Evolutionary conservation across 1,139 yeast genomes (phyloP).

Genomic region (Suhomyces kunorum): DNA sequence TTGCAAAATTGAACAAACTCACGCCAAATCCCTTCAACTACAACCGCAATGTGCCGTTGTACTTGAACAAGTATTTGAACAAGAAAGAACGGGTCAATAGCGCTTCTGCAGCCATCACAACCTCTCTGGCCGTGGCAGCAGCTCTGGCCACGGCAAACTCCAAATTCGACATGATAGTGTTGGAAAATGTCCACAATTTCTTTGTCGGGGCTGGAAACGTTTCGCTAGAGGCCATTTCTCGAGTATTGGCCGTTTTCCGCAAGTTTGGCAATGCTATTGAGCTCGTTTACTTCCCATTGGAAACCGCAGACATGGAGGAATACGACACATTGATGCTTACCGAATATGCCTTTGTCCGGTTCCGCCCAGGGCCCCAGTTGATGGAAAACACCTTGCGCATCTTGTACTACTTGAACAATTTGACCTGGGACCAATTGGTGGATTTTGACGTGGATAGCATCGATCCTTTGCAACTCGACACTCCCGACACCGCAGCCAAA

Average conservation of each 20-base stretch:
- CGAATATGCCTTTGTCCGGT: slow-evolving; percentile 36
- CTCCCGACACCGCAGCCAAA: slow-evolving; percentile 14
- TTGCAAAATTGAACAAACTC: slow-evolving; percentile 22
- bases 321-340: slow-evolving; percentile 13
- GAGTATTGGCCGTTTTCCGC: slow-evolving; percentile 30
- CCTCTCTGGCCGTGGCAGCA: not conserved
- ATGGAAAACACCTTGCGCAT: slow-evolving; percentile 30
- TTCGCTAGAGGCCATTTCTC: not conserved
- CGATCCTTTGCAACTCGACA: slow-evolving; percentile 14
- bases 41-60: slow-evolving; percentile 19
- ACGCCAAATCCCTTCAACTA: slow-evolving; percentile 39
- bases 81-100: slow-evolving; percentile 22
- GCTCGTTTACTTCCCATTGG: slow-evolving; percentile 47
- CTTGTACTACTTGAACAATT: slow-evolving; percentile 34
- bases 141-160: slow-evolving; percentile 4
- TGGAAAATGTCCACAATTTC: slow-evolving; percentile 45
- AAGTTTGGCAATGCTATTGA: slow-evolving; percentile 42
- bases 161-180: slow-evolving; percentile 38
- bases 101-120: not conserved
- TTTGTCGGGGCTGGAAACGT: slow-evolving; percentile 21
- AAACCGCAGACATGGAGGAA: slow-evolving; percentile 17
- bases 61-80: slow-evolving; percentile 19
- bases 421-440: slow-evolving; percentile 29
- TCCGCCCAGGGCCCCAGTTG: slow-evolving; percentile 18
- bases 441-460: slow-evolving; percentile 18